Percentiles rank a stretch among this genome's conserved stretches.
phyloP scores from a whole-genome alignment of 495 filamentous ascomycete species.

The Parathielavia appendiculata region DNA sequence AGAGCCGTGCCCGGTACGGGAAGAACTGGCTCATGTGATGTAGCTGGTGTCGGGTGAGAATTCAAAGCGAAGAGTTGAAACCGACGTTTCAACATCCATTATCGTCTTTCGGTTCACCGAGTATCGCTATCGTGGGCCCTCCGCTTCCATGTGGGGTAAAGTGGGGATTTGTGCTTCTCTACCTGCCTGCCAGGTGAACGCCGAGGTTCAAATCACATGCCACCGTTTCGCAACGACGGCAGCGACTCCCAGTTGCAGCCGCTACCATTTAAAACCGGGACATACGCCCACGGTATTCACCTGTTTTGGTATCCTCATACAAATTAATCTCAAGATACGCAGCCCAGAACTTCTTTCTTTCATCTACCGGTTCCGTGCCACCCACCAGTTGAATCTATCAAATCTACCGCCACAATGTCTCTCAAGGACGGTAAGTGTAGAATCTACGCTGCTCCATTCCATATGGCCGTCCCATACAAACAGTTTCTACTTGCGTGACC shows the following conservation, averaged over 20 bases:
- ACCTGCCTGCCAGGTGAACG: conserved; percentile 17
- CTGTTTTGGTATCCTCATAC: background rate
- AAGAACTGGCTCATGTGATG: too few relatives aligned
- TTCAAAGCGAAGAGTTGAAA: too few relatives aligned
- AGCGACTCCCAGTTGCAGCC: conserved; percentile 4
- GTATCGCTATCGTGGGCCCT: too few relatives aligned
- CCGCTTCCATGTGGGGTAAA: conserved; percentile 3
- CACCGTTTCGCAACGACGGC: conserved; percentile 6
- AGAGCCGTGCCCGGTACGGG: too few relatives aligned
- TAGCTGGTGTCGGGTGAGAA: too few relatives aligned
- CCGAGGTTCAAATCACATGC: conserved; percentile 35
- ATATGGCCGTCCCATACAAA: too few relatives aligned
- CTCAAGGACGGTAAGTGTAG: conserved; percentile 65
- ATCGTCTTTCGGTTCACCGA: too few relatives aligned
- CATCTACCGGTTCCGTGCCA: background rate
- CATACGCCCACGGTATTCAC: background rate
- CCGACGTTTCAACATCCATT: too few relatives aligned
- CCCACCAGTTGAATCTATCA: conserved; percentile 10
- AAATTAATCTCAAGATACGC: background rate
- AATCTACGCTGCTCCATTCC: background rate
- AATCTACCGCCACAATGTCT: conserved; percentile 56
- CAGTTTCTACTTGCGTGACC: too few relatives aligned
- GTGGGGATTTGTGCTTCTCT: background rate
- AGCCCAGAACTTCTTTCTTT: background rate
- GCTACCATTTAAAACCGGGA: conserved; percentile 5